A percentile compares a stretch with the other conserved stretches of the same genome.
These are phyloP conservation scores for Cruciata laevipes DNA, from an alignment of 257 asterid species.

Conservation along the genomic window DNA sequence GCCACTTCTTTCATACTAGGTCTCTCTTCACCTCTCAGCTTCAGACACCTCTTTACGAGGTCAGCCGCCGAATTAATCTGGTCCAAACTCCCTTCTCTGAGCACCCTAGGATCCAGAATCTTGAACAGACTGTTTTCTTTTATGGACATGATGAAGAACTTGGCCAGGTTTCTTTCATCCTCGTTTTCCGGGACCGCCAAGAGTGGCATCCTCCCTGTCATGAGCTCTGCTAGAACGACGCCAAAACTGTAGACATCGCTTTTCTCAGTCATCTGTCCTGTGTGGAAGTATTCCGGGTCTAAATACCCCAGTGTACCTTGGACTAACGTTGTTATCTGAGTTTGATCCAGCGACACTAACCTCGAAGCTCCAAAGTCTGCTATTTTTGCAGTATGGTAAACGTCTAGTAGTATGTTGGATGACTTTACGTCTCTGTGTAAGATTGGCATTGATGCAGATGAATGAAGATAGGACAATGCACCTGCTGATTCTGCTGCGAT, in stretches of 20 bases:
- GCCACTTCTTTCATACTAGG: constrained; percentile 52
- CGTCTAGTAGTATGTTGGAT: constrained; percentile 43
- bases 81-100: constrained; percentile 36
- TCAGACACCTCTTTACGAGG: constrained; percentile 41
- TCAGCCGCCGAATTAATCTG: constrained; percentile 27
- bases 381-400: constrained; percentile 32
- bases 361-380: constrained; percentile 62
- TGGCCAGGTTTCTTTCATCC: constrained; percentile 29
- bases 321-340: constrained; percentile 47
- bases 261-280: constrained; percentile 42
- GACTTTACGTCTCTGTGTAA: constrained; percentile 61
- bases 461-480: constrained; percentile 55
- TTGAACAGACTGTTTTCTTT: constrained; percentile 26
- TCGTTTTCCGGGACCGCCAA: constrained; percentile 1
- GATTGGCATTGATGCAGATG: constrained; percentile 41
- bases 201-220: constrained; percentile 43
- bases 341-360: constrained; percentile 38
- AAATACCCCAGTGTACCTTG: constrained; percentile 54
- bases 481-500: constrained; percentile 44
- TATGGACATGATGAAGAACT: constrained; percentile 26
- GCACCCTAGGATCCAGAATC: constrained; percentile 30
- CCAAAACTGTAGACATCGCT: constrained; percentile 65
- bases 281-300: constrained; percentile 55
- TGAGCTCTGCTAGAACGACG: constrained; percentile 49
- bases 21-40: constrained; percentile 32